phyloP scores from a whole-genome alignment of 1,284 basidiomycete species.

The Cystobasidium pallidum region DNA sequence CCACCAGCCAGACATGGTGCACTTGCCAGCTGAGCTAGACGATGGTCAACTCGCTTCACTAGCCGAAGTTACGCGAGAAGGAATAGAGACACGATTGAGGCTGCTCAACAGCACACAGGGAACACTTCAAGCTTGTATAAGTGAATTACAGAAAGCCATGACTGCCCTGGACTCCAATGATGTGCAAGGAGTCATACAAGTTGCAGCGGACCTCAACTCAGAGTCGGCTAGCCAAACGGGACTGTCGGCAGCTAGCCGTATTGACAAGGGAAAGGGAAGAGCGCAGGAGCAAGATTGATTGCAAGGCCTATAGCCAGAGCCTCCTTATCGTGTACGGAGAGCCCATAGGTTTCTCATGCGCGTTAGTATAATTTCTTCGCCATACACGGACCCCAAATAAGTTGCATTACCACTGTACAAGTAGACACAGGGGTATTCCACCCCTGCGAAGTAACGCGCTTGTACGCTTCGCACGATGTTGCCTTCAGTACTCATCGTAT shows the following conservation, averaged over 20 bases:
- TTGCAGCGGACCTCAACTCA: slow-evolving; percentile 10
- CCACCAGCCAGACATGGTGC: slow-evolving; percentile 41
- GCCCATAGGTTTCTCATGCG: too few species aligned
- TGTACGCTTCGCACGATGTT: not conserved
- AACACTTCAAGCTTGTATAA: slow-evolving; percentile 49
- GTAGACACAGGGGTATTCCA: not conserved
- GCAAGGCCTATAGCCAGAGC: too few species aligned
- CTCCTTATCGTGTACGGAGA: too few species aligned
- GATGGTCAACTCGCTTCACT: slow-evolving; percentile 7
- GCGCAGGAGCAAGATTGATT: not conserved
- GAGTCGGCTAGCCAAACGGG: not conserved
- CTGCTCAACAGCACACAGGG: slow-evolving; percentile 46
- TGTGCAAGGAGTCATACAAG: slow-evolving; percentile 14
- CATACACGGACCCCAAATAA: not conserved
- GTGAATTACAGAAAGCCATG: slow-evolving; percentile 43
- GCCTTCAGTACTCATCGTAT: slow-evolving; percentile 23
- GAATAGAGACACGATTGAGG: slow-evolving; percentile 33
- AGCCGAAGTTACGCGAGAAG: slow-evolving; percentile 40
- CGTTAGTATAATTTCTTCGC: not conserved
- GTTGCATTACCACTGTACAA: slow-evolving; percentile 4
- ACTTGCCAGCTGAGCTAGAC: slow-evolving; percentile 35
- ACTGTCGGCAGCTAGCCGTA: not conserved
- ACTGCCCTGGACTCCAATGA: slow-evolving; percentile 20
- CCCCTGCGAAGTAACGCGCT: not conserved
- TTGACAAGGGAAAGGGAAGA: slow-evolving; percentile 22